phyloP scores from a whole-genome alignment of 2,329 filamentous ascomycete genomes.

The Herpomyces periplanetae region DNA sequence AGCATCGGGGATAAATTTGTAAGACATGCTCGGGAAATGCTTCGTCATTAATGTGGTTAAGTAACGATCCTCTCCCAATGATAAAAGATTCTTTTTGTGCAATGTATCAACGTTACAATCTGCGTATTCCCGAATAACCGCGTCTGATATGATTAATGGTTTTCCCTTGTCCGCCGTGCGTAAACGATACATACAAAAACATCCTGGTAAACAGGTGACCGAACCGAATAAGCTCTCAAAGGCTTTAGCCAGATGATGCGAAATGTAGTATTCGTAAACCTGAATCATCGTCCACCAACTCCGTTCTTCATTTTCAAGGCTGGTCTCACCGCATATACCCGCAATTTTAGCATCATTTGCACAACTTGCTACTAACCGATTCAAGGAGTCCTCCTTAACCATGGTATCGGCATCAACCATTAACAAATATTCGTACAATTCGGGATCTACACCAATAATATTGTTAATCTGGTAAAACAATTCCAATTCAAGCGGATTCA shows the following conservation, averaged over 20 bases:
- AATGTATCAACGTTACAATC: slow-evolving; percentile 68
- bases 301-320: slow-evolving; percentile 66
- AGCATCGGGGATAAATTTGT: slow-evolving; percentile 77
- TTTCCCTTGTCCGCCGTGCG: slow-evolving; percentile 74
- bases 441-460: slow-evolving; percentile 84
- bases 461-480: slow-evolving; percentile 99
- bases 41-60: slow-evolving; percentile 93
- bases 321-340: slow-evolving; percentile 88
- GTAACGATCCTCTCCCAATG: slow-evolving; percentile 83
- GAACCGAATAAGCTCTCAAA: slow-evolving; percentile 93
- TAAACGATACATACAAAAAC: slow-evolving; percentile 96
- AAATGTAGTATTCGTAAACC: slow-evolving; percentile 98
- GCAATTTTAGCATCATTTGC: slow-evolving; percentile 81
- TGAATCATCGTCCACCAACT: slow-evolving; percentile 99
- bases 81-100: slow-evolving; percentile 69
- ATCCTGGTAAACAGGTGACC: slow-evolving; percentile 93
- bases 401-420: slow-evolving; percentile 95
- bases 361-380: slow-evolving; percentile 62
- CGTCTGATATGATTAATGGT: slow-evolving; percentile 67
- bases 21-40: slow-evolving; percentile 75
- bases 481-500: slow-evolving; percentile 82
- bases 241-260: slow-evolving; percentile 76
- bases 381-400: slow-evolving; percentile 64
- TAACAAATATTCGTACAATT: slow-evolving; percentile 79
- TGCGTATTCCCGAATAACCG: slow-evolving; percentile 51